Conservation (phyloP, 306 rosid genomes). For the Medicago truncatula region MtrunA17r5.0-ANR NC_053042.1:18623501-18624000, state of each 20-base stretch:
- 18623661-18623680: not conserved
- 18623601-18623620: not conserved
- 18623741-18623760: slow-evolving; percentile 28
- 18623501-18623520: not conserved
- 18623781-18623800: slow-evolving; percentile 19
- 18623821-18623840: slow-evolving; percentile 40
- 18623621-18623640: not conserved
- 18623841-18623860: slow-evolving; percentile 39
- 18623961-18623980: slow-evolving; percentile 46
- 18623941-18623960: slow-evolving; percentile 44
- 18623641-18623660: not conserved
- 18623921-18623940: slow-evolving; percentile 55
- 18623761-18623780: slow-evolving; percentile 18
- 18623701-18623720: not conserved
- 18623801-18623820: not conserved
- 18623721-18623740: slow-evolving; percentile 28
- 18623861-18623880: slow-evolving; percentile 41
- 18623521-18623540: not conserved
- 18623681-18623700: not conserved
- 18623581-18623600: not conserved
- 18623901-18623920: slow-evolving; percentile 59
- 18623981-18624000: slow-evolving; percentile 1
- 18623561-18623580: not conserved
- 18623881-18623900: slow-evolving; percentile 33
- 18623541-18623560: not conserved